Evolutionary conservation across 2,329 filamentous ascomycete genomes (phyloP).

Genomic region (Fusarium avenaceum): DNA sequence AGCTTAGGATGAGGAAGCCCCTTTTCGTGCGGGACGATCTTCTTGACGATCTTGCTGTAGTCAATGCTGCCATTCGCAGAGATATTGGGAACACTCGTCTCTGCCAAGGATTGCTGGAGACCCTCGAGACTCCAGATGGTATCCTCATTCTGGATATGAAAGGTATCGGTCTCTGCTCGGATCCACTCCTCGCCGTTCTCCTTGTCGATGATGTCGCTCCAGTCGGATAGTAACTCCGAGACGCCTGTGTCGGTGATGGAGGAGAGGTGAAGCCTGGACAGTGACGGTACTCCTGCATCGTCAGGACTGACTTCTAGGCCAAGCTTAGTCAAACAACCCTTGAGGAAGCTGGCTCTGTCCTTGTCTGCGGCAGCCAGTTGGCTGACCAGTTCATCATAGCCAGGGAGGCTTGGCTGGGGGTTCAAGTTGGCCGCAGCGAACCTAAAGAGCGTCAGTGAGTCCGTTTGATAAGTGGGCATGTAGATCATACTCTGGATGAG

Average conservation of each 20-base stretch:
- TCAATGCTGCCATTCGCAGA: constrained; percentile 72
- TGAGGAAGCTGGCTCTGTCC: constrained; percentile 79
- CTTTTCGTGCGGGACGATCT: constrained; percentile 78
- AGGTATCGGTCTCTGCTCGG: constrained; percentile 84
- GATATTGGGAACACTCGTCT: constrained; percentile 42
- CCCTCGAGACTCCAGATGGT: constrained; percentile 70
- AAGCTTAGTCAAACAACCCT: constrained; percentile 82
- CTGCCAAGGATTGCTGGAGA: constrained; percentile 66
- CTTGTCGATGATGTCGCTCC: constrained; percentile 75
- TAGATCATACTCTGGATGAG: constrained; percentile 83
- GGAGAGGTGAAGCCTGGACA: constrained; percentile 87
- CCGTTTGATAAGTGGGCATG: not conserved
- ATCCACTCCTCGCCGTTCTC: constrained; percentile 79
- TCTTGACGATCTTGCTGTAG: constrained; percentile 80
- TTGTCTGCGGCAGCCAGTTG: constrained; percentile 77
- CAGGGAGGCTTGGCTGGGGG: constrained; percentile 73
- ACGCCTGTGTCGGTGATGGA: constrained; percentile 74
- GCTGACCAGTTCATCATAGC: constrained; percentile 78
- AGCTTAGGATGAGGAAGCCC: constrained; percentile 76
- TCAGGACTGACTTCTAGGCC: constrained; percentile 83
- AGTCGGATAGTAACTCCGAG: constrained; percentile 74
- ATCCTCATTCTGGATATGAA: constrained; percentile 78
- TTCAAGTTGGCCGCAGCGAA: constrained; percentile 86
- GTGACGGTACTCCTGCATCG: constrained; percentile 77
- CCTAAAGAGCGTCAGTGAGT: constrained; percentile 60